Percentiles rank a stretch among this genome's conserved stretches.
Evolutionary conservation across 352 stramenopile species (phyloP).

Genomic region (Sclerospora graminicola): DNA sequence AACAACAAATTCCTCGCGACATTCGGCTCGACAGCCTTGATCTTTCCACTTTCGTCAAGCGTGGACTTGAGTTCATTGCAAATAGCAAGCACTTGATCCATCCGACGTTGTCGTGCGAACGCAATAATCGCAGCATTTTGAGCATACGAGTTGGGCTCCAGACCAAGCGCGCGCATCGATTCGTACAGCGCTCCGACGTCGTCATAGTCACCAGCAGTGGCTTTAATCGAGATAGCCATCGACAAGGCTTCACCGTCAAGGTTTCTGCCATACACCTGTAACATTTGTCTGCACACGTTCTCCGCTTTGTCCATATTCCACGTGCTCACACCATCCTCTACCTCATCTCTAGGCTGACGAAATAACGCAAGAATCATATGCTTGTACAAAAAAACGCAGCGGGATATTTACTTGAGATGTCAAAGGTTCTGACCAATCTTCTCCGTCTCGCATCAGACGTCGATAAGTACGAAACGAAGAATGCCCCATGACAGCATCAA

Average conservation of each 20-base stretch:
- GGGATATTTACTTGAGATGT: conserved; percentile 21
- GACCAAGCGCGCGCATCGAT: conserved; percentile 45
- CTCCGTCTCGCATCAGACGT: conserved; percentile 8
- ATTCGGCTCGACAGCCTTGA: conserved; percentile 23
- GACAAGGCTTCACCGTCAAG: conserved; percentile 63
- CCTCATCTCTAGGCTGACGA: conserved; percentile 21
- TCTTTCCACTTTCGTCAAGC: conserved; percentile 5
- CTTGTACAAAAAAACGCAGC: conserved; percentile 69
- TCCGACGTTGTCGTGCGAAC: conserved; percentile 44
- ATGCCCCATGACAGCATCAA: conserved; percentile 35
- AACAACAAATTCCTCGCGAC: conserved; percentile 50
- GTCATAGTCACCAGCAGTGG: conserved; percentile 53
- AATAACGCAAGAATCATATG: conserved; percentile 40
- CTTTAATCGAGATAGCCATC: conserved; percentile 73
- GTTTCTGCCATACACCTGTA: conserved; percentile 33
- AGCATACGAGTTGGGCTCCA: conserved; percentile 67
- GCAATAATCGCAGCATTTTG: conserved; percentile 63
- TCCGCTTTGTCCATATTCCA: conserved; percentile 44
- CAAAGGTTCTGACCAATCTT: conserved; percentile 5
- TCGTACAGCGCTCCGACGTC: conserved; percentile 70
- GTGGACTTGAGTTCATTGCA: conserved; percentile 30
- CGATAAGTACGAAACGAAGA: conserved; percentile 24
- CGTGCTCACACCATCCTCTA: neutral
- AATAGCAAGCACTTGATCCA: conserved; percentile 50
- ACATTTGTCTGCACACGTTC: conserved; percentile 56